phyloP scores from a whole-genome alignment of 2,329 filamentous ascomycete species.

The Biscogniauxia marginata region DNA sequence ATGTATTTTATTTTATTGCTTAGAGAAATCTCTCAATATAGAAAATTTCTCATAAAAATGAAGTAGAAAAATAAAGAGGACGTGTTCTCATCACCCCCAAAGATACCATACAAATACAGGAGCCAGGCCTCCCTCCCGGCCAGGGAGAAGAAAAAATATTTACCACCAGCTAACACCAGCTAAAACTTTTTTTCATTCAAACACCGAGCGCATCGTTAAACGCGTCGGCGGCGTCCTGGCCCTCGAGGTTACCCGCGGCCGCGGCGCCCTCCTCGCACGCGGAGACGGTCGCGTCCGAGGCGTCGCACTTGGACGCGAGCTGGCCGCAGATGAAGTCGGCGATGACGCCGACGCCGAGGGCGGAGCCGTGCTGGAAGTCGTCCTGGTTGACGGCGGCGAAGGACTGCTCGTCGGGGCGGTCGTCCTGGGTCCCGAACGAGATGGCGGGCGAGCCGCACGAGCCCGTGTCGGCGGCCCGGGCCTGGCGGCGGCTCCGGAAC shows the following conservation, averaged over 20 bases:
- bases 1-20: no score
- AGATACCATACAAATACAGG: no score
- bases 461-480: slow-evolving; percentile 38
- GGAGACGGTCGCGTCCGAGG: slow-evolving; percentile 30
- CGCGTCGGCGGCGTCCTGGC: slow-evolving; percentile 39
- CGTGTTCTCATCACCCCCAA: no score
- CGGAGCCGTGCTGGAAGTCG: slow-evolving; percentile 54
- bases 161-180: no score
- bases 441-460: slow-evolving; percentile 48
- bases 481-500: slow-evolving; percentile 24
- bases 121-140: no score
- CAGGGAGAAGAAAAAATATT: no score
- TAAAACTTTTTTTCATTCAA: slow-evolving; percentile 8
- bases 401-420: slow-evolving; percentile 45
- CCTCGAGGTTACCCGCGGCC: slow-evolving; percentile 32
- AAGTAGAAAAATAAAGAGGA: no score
- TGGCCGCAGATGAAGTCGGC: slow-evolving; percentile 39
- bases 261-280: slow-evolving; percentile 33
- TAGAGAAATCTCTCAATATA: no score
- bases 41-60: no score
- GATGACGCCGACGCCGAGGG: slow-evolving; percentile 34
- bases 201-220: slow-evolving; percentile 41
- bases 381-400: slow-evolving; percentile 39
- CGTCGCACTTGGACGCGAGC: slow-evolving; percentile 36
- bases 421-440: slow-evolving; percentile 46